Conservation (phyloP, 306 rosid species). For the Trifolium pratense region DNA sequence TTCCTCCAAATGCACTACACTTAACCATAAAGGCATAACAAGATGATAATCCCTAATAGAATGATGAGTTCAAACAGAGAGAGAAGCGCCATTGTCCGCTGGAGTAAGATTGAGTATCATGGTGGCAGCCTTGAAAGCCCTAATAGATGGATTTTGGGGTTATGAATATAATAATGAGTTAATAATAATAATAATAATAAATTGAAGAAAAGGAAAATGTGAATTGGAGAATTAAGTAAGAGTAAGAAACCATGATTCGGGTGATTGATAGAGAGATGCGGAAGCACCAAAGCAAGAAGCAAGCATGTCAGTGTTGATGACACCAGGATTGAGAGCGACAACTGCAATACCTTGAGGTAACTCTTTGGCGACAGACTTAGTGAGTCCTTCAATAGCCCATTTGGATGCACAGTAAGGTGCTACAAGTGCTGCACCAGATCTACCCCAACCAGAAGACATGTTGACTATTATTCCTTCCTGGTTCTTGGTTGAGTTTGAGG, state of each 20-base stretch:
- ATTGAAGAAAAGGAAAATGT: neutral
- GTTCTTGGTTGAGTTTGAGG: neutral
- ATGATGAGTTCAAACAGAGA: constrained; percentile 61
- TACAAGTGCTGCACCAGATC: constrained; percentile 89
- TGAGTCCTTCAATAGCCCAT: constrained; percentile 92
- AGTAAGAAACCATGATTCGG: constrained; percentile 63
- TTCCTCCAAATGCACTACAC: too few species aligned
- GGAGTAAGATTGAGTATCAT: constrained; percentile 82
- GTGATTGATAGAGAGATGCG: constrained; percentile 68
- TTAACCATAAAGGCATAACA: too few species aligned
- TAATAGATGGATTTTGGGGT: neutral
- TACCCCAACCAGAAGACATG: constrained; percentile 97
- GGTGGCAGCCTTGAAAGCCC: constrained; percentile 87
- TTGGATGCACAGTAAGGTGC: constrained; percentile 96
- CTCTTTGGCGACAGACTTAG: constrained; percentile 81
- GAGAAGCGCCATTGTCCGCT: constrained; percentile 87
- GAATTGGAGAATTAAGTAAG: neutral
- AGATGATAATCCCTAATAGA: too few species aligned
- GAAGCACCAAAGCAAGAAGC: constrained; percentile 79
- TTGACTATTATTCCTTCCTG: constrained; percentile 64
- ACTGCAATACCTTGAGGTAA: constrained; percentile 78
- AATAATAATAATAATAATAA: too few species aligned
- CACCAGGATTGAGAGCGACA: constrained; percentile 88
- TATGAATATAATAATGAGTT: neutral
- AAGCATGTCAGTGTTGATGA: constrained; percentile 88